Base-by-base conservation (phyloP, 441 rosid species). In the Melianthus villosus region DNA sequence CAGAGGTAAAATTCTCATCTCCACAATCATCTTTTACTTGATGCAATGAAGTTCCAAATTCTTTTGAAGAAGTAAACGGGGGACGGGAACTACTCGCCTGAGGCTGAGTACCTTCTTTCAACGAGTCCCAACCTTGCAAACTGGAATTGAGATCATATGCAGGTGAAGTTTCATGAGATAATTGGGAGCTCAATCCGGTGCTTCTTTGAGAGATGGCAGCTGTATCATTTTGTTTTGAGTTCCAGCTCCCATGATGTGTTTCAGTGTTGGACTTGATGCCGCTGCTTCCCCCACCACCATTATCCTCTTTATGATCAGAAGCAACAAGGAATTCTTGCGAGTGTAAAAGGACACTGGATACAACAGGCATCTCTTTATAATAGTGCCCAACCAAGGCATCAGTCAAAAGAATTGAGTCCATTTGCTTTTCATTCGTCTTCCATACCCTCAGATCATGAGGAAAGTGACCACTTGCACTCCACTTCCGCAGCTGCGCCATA, bases 361-460 rank as follows among this genome's bases (percentile, higher is more conserved):
- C 52, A 40, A 36, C 39, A 30, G 51, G 40, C 33, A 40, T 51
- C 40, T 47, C 63, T 58, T 57, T 60, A 42, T 44, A 48, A 44
- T 34, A 50, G 27, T 0, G 38, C 47, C 92, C 79, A 40, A 34
- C 52, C 56, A 82, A 67, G 25, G 69, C 99, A 54, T 86, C 86
- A 42, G 65, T 73, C 72, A 92, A 59, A 54, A 81, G 82, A 44
- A 81, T 48, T 16, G 97, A 67, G 46, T 73, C 71, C 20, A 73
- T 72, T 54, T 67, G 76, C 53, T 61, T 73, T 57, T 75, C 75
- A 64, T 54, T 60, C 44, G 33, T 46, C 59, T 62, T 79, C 99
- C 99, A 86, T 46, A 92, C 79, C 63, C 58, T 70, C 40, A 86
- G 60, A 60, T 71, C 60, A 42, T 36, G 43, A 11, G 99, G 97